Base-by-base conservation (phyloP, 345 rosid genomes). In the Citrus mangshanensis region DNA sequence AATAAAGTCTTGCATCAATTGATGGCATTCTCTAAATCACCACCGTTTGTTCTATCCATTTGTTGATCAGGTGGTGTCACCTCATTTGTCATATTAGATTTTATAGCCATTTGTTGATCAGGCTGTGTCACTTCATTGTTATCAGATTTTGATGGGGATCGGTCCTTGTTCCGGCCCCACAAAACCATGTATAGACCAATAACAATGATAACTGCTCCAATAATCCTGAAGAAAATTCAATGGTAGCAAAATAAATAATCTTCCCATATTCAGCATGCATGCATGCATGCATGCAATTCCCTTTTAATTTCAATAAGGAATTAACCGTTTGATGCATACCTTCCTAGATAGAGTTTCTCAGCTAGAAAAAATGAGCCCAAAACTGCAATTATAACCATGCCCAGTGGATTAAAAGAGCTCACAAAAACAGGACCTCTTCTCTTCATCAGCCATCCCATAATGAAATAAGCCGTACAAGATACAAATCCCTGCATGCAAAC, bases 151-250 rank as follows among this genome's bases (percentile, higher is more conserved):
- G 84, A 56, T 61, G 58, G 59, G 25, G 72, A 56, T 73, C 82
- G 80, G 82, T 95, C 97, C 78, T 88, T 89, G 81, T 90, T 87
- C 71, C 92, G 91, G 7, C 97, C 97, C 98, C 97, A 95, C 35
- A 95, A 81, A 49, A 93, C 92, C 14, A 89, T 70, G 35, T 95
- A 93, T 16, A 95, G 84, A 12, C 98, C 98, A 24, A 82, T 62
- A 4, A 91, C 89, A 77, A 95, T 91, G 61, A 88, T 89, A 6
- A 82, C 2, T 65, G 94, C 93, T 76, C 97, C 97, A 66, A 90
- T 64, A 8, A 87, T 81, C 92, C 97, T 90, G 65, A 65, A 68
- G 60, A 63, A 19, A 64, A 1, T 40, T 60, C 8, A 25, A 70
- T 18, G 28, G 2, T 7, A 10, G 9, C 25, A 21, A 35, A 21